Base-by-base conservation (phyloP, 306 rosid genomes). In the Quercus gilva region DNA sequence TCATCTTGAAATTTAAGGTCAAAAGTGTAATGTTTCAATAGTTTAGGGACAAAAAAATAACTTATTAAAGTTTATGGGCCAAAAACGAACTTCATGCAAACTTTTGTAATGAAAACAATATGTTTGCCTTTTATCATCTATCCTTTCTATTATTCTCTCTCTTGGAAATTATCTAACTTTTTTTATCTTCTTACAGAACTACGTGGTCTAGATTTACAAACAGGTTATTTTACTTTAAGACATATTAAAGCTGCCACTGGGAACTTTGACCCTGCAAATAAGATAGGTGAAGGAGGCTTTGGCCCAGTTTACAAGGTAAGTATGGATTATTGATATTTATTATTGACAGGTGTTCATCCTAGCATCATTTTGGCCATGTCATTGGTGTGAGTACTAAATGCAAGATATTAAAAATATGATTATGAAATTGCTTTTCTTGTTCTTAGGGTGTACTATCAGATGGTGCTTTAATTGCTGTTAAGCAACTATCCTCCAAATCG, bases 401-500 rank as follows among this genome's bases (percentile, higher is more conserved):
- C 63, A 35, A 10, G 33, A 52, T 17, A 41, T 26, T 35, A 35
- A 71, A 25, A 21, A 69, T 21, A 52, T 28, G 73, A 78, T 57
- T 28, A 52, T 78, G 69, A 78, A 69, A 75, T 37, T 72, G 31
- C 25, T 23, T 71, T 67, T 31, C 55, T 74, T 77, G 29, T 35
- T 86, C 67, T n/a, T 58, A 91, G 96, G 97, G 97, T 73, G 81
- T 87, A 25, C 41, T 91, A 21, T 78, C 87, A 29, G 95, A 95
- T 85, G 97, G 99, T 76, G 61, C 84, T 55, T 82, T 77, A 19
- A 86, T 95, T 84, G 98, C 98, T 10, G 97, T 90, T 52, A 93
- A 95, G 78, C 96, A 95, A 59, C 94, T 95, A 6, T 95, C 98
- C 4, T 79, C 99, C 35, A 95, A 89, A 82, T 95, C 99, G 73